Conservation (phyloP, 352 stramenopile genomes). For the Pythium rishiriense region DNA sequence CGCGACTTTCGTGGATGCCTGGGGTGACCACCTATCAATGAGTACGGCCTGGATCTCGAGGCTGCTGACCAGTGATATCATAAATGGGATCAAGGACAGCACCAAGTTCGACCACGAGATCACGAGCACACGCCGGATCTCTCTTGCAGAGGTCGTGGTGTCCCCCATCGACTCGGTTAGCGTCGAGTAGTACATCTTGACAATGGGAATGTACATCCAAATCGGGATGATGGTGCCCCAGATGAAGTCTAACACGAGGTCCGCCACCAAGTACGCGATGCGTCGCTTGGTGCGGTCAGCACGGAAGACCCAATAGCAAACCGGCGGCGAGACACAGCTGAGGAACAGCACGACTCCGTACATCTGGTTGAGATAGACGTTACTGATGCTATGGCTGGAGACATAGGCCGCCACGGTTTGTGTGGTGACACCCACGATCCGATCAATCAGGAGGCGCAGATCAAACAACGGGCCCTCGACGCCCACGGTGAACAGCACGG, state of each 20-base stretch:
- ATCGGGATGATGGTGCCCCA: conserved; percentile 29
- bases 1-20: background rate
- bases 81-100: conserved; percentile 25
- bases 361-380: conserved; percentile 18
- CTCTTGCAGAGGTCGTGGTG: conserved; percentile 12
- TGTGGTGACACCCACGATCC: conserved; percentile 1
- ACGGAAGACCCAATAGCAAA: background rate
- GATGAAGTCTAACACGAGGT: conserved; percentile 29
- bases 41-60: conserved; percentile 19
- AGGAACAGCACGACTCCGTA: conserved; percentile 23
- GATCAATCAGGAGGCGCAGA: background rate
- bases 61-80: conserved; percentile 10
- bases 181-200: background rate
- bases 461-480: conserved; percentile 23
- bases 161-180: background rate
- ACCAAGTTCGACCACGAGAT: conserved; percentile 23
- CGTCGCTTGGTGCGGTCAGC: conserved; percentile 3
- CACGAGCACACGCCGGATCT: conserved; percentile 28
- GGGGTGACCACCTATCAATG: background rate
- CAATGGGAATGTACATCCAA: conserved; percentile 23
- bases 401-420: conserved; percentile 17
- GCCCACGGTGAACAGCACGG: background rate
- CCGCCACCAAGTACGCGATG: conserved; percentile 19
- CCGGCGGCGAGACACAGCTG: conserved; percentile 1
- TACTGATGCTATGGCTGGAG: conserved; percentile 19